Percentiles rank a stretch among this genome's conserved stretches.
phyloP scores from a whole-genome alignment of 2,329 filamentous ascomycete genomes.

The Ceratocystis diversiconidia region DNA sequence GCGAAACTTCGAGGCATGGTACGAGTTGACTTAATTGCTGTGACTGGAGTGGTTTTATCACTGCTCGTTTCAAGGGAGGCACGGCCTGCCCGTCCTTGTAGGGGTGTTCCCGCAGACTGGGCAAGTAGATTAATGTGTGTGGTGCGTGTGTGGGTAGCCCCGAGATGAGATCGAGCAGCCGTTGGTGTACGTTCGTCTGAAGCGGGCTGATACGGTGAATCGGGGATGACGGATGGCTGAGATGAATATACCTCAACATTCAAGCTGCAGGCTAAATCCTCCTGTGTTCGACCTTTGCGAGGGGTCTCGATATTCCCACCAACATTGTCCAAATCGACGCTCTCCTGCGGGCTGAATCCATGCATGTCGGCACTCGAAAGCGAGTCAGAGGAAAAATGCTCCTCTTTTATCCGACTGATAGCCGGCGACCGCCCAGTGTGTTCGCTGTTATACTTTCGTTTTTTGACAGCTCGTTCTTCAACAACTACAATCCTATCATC shows the following conservation, averaged over 20 bases:
- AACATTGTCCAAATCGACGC: constrained; percentile 8
- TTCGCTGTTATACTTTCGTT: constrained; percentile 6
- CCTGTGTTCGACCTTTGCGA: not conserved
- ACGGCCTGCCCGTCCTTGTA: not conserved
- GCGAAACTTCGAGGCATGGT: not conserved
- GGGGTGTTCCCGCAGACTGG: not conserved
- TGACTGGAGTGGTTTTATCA: not conserved
- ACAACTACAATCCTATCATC: constrained; percentile 10
- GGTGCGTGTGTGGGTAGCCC: not conserved
- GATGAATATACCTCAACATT: constrained; percentile 13
- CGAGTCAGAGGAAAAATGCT: not conserved
- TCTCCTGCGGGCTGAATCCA: constrained; percentile 10
- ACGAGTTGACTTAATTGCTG: not conserved
- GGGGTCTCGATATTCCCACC: constrained; percentile 8
- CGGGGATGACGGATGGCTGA: constrained; percentile 13
- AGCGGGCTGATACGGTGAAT: constrained; percentile 8
- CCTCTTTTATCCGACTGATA: constrained; percentile 13
- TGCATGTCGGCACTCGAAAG: not conserved
- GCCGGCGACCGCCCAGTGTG: not conserved
- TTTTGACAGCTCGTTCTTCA: constrained; percentile 10
- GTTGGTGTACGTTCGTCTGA: not conserved
- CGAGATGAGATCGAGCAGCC: not conserved
- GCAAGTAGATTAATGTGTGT: not conserved
- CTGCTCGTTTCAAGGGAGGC: not conserved
- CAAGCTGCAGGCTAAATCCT: constrained; percentile 11